A percentile compares a stretch with the other conserved stretches of the same genome.
Evolutionary conservation across 106 monocot species (phyloP).

Genomic region (Dendrobium huoshanense): DNA sequence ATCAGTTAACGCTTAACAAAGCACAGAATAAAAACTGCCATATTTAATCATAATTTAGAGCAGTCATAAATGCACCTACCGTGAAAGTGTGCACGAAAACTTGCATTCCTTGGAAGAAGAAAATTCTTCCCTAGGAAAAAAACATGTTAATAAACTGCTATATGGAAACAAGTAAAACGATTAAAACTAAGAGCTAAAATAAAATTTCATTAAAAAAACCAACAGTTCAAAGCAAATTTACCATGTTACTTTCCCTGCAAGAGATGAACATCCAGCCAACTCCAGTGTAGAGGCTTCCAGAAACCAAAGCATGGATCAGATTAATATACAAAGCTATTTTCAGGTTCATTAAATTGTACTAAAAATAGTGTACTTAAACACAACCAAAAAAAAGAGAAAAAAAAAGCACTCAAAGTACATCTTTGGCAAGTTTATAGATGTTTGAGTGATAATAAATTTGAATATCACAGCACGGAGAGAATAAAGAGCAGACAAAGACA

Average conservation of each 20-base stretch:
- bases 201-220: background rate
- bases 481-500: background rate
- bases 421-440: background rate
- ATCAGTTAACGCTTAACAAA: background rate
- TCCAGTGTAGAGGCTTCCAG: constrained; percentile 9
- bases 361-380: background rate
- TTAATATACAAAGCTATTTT: background rate
- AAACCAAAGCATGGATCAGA: constrained; percentile 10
- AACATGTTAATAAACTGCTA: background rate
- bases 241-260: background rate
- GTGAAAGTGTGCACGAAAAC: background rate
- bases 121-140: background rate
- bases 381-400: background rate
- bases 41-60: background rate
- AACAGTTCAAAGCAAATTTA: constrained; percentile 3
- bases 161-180: background rate
- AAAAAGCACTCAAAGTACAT: background rate
- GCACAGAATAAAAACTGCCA: background rate
- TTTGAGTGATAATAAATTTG: background rate
- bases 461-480: background rate
- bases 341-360: background rate
- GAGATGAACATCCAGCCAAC: constrained; percentile 9
- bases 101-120: constrained; percentile 8
- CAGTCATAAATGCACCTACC: background rate
- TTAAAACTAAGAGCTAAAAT: background rate